phyloP scores from a whole-genome alignment of 1,284 basidiomycete species.

The Boletus sp. region DNA sequence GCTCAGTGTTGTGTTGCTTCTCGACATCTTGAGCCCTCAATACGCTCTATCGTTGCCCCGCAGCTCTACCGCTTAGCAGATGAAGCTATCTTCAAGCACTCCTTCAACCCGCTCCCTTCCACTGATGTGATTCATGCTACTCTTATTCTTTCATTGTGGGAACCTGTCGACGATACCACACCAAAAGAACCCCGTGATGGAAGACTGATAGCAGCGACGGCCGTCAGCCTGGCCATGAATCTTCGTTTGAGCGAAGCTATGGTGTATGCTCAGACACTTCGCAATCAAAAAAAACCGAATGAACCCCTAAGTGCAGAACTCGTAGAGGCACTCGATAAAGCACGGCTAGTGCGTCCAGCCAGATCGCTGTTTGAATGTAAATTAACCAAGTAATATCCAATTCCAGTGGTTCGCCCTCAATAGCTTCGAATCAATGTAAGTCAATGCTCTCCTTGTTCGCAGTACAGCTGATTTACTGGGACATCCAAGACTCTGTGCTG shows the following conservation, averaged over 20 bases:
- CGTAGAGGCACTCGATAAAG: slow-evolving; percentile 39
- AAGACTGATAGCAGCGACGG: slow-evolving; percentile 45
- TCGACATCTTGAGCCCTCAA: slow-evolving; percentile 43
- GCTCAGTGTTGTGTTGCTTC: slow-evolving; percentile 46
- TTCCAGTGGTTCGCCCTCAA: slow-evolving; percentile 46
- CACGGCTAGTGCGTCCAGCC: slow-evolving; percentile 42
- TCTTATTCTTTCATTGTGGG: slow-evolving; percentile 49
- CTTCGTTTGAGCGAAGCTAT: slow-evolving; percentile 44
- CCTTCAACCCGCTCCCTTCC: slow-evolving; percentile 45
- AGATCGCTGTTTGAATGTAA: slow-evolving; percentile 13
- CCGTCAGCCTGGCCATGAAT: slow-evolving; percentile 52
- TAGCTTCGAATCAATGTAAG: slow-evolving; percentile 45
- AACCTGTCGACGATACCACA: slow-evolving; percentile 40
- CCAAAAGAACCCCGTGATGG: slow-evolving; percentile 42
- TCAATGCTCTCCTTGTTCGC: slow-evolving; percentile 7
- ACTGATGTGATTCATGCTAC: slow-evolving; percentile 48
- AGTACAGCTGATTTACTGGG: slow-evolving; percentile 8
- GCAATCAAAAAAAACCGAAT: slow-evolving; percentile 33
- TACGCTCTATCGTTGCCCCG: slow-evolving; percentile 43
- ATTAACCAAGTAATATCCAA: slow-evolving; percentile 17
- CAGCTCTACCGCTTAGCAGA: slow-evolving; percentile 48
- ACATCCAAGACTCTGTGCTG: slow-evolving; percentile 43
- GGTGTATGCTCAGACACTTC: slow-evolving; percentile 35
- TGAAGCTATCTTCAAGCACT: slow-evolving; percentile 42
- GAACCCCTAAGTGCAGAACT: slow-evolving; percentile 33